A percentile compares a stretch with the other conserved stretches of the same genome.
These are phyloP conservation scores for Magnusiomyces paraingens DNA, from an alignment of 1,139 yeast species.

Conservation along the genomic window DNA sequence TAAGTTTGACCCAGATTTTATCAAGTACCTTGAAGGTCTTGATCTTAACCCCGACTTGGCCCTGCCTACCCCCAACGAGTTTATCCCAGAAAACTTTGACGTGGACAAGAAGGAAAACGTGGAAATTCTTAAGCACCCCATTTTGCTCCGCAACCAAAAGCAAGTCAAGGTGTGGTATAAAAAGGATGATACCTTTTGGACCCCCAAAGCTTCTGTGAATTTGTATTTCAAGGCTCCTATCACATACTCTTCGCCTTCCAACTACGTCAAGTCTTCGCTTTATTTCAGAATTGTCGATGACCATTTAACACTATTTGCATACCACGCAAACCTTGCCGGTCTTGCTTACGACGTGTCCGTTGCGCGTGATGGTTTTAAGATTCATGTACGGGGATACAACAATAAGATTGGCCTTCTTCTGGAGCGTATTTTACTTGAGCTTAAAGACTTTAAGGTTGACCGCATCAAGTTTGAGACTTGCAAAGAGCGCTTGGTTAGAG, in stretches of 20 bases:
- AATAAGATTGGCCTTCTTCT: constrained; percentile 67
- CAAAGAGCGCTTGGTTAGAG: constrained; percentile 57
- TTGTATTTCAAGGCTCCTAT: constrained; percentile 59
- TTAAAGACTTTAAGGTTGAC: constrained; percentile 48
- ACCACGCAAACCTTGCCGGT: constrained; percentile 82
- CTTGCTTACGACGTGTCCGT: constrained; percentile 51
- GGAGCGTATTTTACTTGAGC: constrained; percentile 49
- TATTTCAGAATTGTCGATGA: constrained; percentile 69
- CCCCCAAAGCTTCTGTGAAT: constrained; percentile 75
- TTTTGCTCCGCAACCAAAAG: constrained; percentile 39
- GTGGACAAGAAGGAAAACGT: constrained; percentile 43
- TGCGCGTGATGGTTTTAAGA: constrained; percentile 63
- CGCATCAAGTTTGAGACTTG: constrained; percentile 54
- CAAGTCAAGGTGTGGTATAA: constrained; percentile 71
- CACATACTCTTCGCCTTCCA: constrained; percentile 49
- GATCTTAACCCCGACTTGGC: constrained; percentile 39
- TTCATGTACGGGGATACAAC: constrained; percentile 72
- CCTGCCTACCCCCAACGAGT: constrained; percentile 67
- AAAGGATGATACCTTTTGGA: constrained; percentile 82
- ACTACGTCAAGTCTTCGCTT: constrained; percentile 53
- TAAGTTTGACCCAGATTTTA: constrained; percentile 40
- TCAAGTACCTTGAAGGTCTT: constrained; percentile 32
- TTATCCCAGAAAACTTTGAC: constrained; percentile 70
- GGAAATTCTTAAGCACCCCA: constrained; percentile 42
- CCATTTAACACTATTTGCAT: constrained; percentile 65